Evolutionary conservation across 2,329 filamentous ascomycete genomes (phyloP), one percentile per base, ranked within the genome.

Genomic region (Cytospora paraplurivora): DNA sequence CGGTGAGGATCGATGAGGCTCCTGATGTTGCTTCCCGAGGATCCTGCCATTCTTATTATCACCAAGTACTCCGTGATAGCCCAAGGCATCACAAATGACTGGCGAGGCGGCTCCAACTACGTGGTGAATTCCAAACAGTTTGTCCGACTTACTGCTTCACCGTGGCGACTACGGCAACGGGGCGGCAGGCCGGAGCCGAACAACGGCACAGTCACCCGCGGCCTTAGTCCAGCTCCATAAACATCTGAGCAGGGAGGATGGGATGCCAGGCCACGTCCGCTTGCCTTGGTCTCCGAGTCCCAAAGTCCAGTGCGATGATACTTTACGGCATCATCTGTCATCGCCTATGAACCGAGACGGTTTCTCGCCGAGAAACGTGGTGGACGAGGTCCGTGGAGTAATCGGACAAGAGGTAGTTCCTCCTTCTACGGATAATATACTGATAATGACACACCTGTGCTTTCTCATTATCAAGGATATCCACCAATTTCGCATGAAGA

Each of bases 1-100:
- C 62, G 83, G 82, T 44, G 84, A 87, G 66, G 77, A 81, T 70
- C 81, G 82, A 78, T 85, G 76, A 81, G 32, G 12, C 7, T 35
- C 41, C n/a, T 32, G 21, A 56, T 27, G 32, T 55, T 17, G 33
- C 10, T 17, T 27, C 41, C 19, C 17, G 1, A 57, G 15, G 38
- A 15, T 6, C n/a, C n/a, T 41, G 17, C 17, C 41, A 19, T 19
- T n/a, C n/a, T 44, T 7, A n/a, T n/a, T n/a, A 44, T 10, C 15
- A 44, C 17, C 8, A 21, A 47, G 21, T 10, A 17, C 27, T n/a
- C 19, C 8, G 17, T 51, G 35, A 34, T 7, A 7, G 27, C 32
- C 21, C 21, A 19, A 47, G 21, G 19, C 27, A 19, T 44, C n/a
- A 37, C 52, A 41, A 8, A 34, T 32, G 27, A 27, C 27, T 35